phyloP scores from a whole-genome alignment of 116 monocot species.

The Zostera marina region DNA sequence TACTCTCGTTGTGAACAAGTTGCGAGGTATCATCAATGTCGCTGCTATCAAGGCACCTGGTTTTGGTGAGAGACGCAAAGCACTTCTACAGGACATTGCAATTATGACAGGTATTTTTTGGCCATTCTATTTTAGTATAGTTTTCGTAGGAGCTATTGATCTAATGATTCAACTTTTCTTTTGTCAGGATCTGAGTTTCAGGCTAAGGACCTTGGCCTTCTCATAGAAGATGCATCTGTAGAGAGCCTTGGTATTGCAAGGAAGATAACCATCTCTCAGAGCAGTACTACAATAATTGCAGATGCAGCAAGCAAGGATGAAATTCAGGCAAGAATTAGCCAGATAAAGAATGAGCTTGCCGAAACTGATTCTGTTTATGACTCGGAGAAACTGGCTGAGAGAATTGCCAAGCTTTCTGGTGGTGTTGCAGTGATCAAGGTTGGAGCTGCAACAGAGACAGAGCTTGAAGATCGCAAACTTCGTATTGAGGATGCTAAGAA shows the following conservation, averaged over 20 bases:
- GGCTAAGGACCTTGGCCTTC: slow-evolving; percentile 63
- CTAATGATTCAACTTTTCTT: no score
- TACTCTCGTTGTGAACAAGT: slow-evolving; percentile 76
- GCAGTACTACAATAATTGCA: slow-evolving; percentile 47
- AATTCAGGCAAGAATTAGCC: slow-evolving; percentile 63
- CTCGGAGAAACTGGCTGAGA: slow-evolving; percentile 53
- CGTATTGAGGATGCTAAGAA: slow-evolving; percentile 80
- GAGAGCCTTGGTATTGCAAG: slow-evolving; percentile 60
- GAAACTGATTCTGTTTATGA: slow-evolving; percentile 45
- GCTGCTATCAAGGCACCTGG: slow-evolving; percentile 78
- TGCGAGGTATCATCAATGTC: slow-evolving; percentile 64
- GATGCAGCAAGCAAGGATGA: slow-evolving; percentile 66
- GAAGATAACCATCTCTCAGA: slow-evolving; percentile 52
- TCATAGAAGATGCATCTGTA: slow-evolving; percentile 39
- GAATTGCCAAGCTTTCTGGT: slow-evolving; percentile 71
- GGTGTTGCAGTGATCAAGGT: slow-evolving; percentile 81
- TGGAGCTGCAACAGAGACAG: slow-evolving; percentile 68
- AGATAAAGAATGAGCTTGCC: slow-evolving; percentile 62
- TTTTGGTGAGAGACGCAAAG: slow-evolving; percentile 68
- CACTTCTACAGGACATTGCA: slow-evolving; percentile 81
- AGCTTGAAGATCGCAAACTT: slow-evolving; percentile 66
- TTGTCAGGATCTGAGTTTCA: slow-evolving; percentile 63
- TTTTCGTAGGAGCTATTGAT: not conserved
- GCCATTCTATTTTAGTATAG: not conserved
- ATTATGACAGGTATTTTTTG: slow-evolving; percentile 50